A percentile compares a stretch with the other conserved stretches of the same genome.
phyloP scores from a whole-genome alignment of 345 rosid genomes.

The Hypericum perforatum region DNA sequence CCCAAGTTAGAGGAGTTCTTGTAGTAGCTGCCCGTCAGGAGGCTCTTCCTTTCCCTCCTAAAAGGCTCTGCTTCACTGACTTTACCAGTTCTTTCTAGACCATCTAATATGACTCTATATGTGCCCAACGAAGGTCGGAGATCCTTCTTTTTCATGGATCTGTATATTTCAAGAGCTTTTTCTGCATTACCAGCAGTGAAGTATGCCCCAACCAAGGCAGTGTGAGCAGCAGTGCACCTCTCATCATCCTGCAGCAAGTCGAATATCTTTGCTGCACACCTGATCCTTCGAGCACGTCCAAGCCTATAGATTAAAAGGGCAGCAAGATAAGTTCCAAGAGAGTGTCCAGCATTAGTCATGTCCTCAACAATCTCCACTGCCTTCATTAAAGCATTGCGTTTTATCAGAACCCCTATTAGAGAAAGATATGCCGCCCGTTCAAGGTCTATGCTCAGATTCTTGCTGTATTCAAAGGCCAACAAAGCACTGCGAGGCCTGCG shows the following conservation, averaged over 20 bases:
- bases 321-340: conserved; percentile 46
- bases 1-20: conserved; percentile 23
- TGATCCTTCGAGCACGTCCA: conserved; percentile 69
- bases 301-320: conserved; percentile 54
- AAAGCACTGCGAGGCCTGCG: conserved; percentile 48
- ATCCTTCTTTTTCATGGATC: conserved; percentile 44
- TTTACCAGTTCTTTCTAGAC: conserved; percentile 53
- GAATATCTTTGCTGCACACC: conserved; percentile 50
- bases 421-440: conserved; percentile 51
- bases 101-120: conserved; percentile 50
- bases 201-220: conserved; percentile 57
- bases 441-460: conserved; percentile 33
- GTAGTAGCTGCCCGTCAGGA: conserved; percentile 22
- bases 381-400: conserved; percentile 30
- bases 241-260: conserved; percentile 47
- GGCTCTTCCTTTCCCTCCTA: conserved; percentile 53
- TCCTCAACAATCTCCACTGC: conserved; percentile 38
- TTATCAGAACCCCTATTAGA: conserved; percentile 42
- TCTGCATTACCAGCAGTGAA: conserved; percentile 65
- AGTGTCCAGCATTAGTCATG: conserved; percentile 48
- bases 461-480: conserved; percentile 51
- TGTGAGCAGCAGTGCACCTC: conserved; percentile 54
- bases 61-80: conserved; percentile 30
- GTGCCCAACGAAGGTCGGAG: conserved; percentile 57
- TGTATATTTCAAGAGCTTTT: conserved; percentile 52